Base-by-base conservation (phyloP, 345 rosid species). In the Combretum micranthum region DNA sequence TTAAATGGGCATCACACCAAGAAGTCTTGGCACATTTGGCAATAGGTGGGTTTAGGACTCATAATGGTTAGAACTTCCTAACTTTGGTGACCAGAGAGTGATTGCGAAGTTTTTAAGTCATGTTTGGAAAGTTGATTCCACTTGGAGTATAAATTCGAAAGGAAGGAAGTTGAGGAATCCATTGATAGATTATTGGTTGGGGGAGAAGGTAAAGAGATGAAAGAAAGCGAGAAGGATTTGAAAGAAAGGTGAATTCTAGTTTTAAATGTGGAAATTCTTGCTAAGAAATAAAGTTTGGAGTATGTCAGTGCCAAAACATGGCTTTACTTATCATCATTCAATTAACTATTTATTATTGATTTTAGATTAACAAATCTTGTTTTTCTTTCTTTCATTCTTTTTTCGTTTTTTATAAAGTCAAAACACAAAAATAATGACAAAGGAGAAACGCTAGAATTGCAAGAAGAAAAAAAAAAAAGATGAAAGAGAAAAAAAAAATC, bases 31-130 rank as follows among this genome's bases (percentile, higher is more conserved):
- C 50, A 10, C 61, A 45, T 15, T 50, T 16, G 0, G 3, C n/a
- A 0, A 12, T 57, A 11, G 61, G 61, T 10, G 42, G 50, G 9
- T 45, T 57, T 7, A 44, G 22, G 61, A 57, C 61, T 2, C 61
- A 57, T 37, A 45, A n/a, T 19, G 42, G 42, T 32, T 57, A 42
- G 61, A 45, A 57, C 61, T 57, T 2, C 13, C 42, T 2, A 42
- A 43, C 50, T 57, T 57, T 22, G 22, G 61, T 10, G 42, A 57
- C 20, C 16, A 22, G 42, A 57, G 61, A 15, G 61, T 57, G 61
- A 57, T 43, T 50, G 50, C n/a, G 1, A 57, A 42, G 61, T 44
- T 43, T 19, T 39, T 44, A 10, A 12, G 50, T 12, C 19, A 45
- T 13, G 21, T 42, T 19, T 45, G 61, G 61, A 16, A 39, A 23